These are phyloP conservation scores for Hordeum marinum DNA, from an alignment of 176 grass and related monocot genomes.

Conservation along the genomic window DNA sequence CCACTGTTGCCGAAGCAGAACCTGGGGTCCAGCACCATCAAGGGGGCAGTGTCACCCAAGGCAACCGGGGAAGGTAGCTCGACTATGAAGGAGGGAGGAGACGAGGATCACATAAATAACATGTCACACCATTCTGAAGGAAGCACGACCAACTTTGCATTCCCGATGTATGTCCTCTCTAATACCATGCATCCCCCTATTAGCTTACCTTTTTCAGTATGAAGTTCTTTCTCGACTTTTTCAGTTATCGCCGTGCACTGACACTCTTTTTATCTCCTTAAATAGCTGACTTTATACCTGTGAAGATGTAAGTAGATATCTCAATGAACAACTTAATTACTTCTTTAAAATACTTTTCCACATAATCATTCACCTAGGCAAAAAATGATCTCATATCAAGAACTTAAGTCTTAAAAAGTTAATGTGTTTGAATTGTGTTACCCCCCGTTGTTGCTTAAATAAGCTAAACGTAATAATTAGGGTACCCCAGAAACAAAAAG, in stretches of 20 bases:
- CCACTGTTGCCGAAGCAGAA: slow-evolving; percentile 14
- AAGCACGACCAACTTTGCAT: slow-evolving; percentile 61
- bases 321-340: neutral
- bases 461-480: too few species aligned
- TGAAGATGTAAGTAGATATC: neutral
- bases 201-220: neutral
- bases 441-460: neutral
- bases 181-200: neutral
- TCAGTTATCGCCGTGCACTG: neutral
- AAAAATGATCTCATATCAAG: neutral
- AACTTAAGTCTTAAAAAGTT: neutral
- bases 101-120: slow-evolving; percentile 7
- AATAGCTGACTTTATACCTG: neutral
- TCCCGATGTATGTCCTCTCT: slow-evolving; percentile 69
- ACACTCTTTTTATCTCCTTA: neutral
- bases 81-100: neutral
- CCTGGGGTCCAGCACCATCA: neutral
- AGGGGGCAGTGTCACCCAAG: neutral
- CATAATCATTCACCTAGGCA: neutral
- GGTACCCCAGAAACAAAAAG: neutral
- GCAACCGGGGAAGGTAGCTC: neutral
- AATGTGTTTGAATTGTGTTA: neutral
- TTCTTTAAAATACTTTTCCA: neutral
- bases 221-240: neutral
- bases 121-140: slow-evolving; percentile 42